Base-by-base conservation (phyloP, 1,139 yeast genomes). In the Saccharomyces hybrid region DNA sequence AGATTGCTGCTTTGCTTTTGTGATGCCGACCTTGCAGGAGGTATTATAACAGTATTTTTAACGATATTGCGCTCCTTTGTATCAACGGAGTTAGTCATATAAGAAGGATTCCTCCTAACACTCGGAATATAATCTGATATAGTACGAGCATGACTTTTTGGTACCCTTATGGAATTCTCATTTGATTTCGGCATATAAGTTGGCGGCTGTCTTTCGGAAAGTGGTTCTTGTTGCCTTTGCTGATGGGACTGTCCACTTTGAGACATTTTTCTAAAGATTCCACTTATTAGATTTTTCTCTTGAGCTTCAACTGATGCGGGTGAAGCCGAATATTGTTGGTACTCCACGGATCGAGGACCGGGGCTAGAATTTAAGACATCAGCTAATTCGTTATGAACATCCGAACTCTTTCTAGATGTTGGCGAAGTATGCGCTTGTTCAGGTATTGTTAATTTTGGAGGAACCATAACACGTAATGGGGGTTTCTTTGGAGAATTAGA, bases 361-460 rank as follows among this genome's bases (percentile, higher is more conserved):
- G 65, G 63, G 3, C 60, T 53, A 29, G 64, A 62, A 3, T 63
- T 59, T 27, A 67, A 52, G 2, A 64, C 68, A 49, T 54, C 57
- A 42, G 64, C 64, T 42, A 63, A 56, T 11, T 62, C 66, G 46
- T 58, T 58, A 24, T 54, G 59, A 6, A 53, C 55, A n/a, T 66
- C 71, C 16, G 63, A 51, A 21, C 62, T 54, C 55, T 65, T 63
- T 55, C 67, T 60, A 14, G 62, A 56, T 19, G 70, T 71, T 47
- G 78, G 76, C 0, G 86, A 76, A 2, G 87, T 83, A 64, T 85
- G 88, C 0, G 88, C 89, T 60, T 83, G 88, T 62, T 83, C 85
- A 8, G 90, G 90, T 64, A 80, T 77, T 12, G 84, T 58, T 34
- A 78, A 60, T 42, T 72, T 70, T 5, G 79, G 75, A 28, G 73